Base-by-base conservation (phyloP, 345 rosid genomes). In the Eucalyptus shirleyi region DNA sequence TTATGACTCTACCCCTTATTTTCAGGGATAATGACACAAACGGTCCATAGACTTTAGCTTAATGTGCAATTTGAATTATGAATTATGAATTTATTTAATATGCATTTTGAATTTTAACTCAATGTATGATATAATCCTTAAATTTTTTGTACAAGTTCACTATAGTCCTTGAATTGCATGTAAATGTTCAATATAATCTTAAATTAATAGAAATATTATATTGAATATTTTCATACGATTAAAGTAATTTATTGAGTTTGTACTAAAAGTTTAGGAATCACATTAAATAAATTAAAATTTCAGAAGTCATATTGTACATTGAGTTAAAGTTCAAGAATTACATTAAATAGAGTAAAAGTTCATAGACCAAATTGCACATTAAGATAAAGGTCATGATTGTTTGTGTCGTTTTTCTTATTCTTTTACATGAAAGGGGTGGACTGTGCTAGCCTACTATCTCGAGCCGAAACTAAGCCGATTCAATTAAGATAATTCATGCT, bases 31-130 rank as follows among this genome's bases (percentile, higher is more conserved):
- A 60, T 26, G 17, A 60, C 4, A 60, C 0, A 60, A 12, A 26
- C 0, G 0, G 0, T 24, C 1, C 3, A 5, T 9, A 1, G 0
- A 26, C 1, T 26, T 60, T 60, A 1, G 0, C 1, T 5, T 1
- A 60, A 59, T 26, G 4, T 60, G 16, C 0, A 26, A 60, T 1
- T 60, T 1, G 8, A 12, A 1, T 12, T 6, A 0, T 24, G 1
- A 6, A 28, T 1, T 60, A 28, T 60, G 28, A 2, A 60, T 60
- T 26, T 26, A 1, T 60, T 60, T 6, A 60, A 28, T 60, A 0
- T 60, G n/a, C 0, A 28, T 6, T 0, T 0, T 60, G 1, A 24
- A 59, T 1, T 26, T 59, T 26, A 26, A 1, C 0, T 2, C 0
- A 56, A 23, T 55, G 0, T 56, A 1, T 1, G 6, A 59, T 59